Base-by-base conservation (phyloP, 2,329 filamentous ascomycete species). In the Myriosclerotinia curreyana region DNA sequence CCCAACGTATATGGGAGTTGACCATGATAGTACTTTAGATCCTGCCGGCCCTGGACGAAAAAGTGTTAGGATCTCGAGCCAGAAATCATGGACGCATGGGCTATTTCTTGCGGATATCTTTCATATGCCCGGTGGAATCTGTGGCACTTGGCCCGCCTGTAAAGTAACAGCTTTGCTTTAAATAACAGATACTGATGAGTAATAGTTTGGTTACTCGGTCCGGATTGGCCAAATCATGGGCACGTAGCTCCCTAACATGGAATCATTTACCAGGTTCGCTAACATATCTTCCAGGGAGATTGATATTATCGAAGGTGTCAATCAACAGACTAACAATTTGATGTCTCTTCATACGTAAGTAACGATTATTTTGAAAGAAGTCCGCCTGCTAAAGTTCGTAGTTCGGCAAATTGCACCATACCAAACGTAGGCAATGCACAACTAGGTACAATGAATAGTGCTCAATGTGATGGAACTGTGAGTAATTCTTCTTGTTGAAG, bases 81-180 rank as follows among this genome's bases (percentile, higher is more conserved):
- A 83, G 62, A 79, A 82, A 58, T 75, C 78, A 3, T 92, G 86
- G 74, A 83, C 80, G 40, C 80, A 86, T 68, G 88, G 87, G 0
- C 80, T 92, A 9, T 84, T 91, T 68, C 85, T 92, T 54, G 79
- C 87, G 25, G 92, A 56, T 82, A 89, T 31, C 75, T 92, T 25
- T 83, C 86, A 64, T 89, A 86, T 74, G 86, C 83, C 65, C 79
- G 83, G 59, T 74, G 78, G 4, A 92, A 92, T 70, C 91, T 92
- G 85, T 69, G 89, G 89, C 25, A 81, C 84, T 28, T 92, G 89
- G 84, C 84, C 84, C 34, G 83, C 84, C 80, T 55, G 79, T 60
- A 48, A 25, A 51, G 31, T 17, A 15, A n/a, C 15, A 40, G 17
- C 0, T 20, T 15, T 25, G 15, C 1, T 12, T 2, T 7, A 25